Percentiles rank a stretch among this genome's conserved stretches.
These are phyloP conservation scores for Populus davidiana DNA, from an alignment of 345 rosid species.

Conservation along the genomic window DNA sequence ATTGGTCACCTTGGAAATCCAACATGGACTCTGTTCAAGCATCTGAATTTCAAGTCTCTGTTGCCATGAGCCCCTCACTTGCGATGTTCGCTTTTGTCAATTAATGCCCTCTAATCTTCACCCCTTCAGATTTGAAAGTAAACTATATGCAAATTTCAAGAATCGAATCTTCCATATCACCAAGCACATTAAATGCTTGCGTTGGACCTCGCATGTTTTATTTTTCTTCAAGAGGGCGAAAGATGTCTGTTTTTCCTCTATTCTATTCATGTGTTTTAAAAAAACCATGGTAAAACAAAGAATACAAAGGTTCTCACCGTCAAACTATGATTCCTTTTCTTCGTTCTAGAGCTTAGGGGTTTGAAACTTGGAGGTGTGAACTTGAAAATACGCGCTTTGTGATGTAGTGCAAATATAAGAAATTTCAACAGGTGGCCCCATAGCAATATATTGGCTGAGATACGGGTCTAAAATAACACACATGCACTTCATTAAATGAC, in stretches of 20 bases:
- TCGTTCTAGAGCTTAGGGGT: slow-evolving; percentile 29
- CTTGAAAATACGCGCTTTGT: slow-evolving; percentile 18
- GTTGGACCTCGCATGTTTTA: slow-evolving; percentile 49
- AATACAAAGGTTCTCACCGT: slow-evolving; percentile 22
- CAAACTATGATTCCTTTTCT: slow-evolving; percentile 6
- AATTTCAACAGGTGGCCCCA: slow-evolving; percentile 16
- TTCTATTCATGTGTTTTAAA: slow-evolving; percentile 14
- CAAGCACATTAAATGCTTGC: slow-evolving; percentile 55
- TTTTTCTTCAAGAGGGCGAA: slow-evolving; percentile 42
- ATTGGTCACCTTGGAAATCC: slow-evolving; percentile 35
- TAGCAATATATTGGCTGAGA: slow-evolving; percentile 4
- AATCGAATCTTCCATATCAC: slow-evolving; percentile 72
- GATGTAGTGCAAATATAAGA: slow-evolving; percentile 12
- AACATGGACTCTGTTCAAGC: slow-evolving; percentile 29
- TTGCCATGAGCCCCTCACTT: slow-evolving; percentile 16
- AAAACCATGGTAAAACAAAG: slow-evolving; percentile 1
- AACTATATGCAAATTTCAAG: slow-evolving; percentile 42
- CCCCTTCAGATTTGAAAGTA: slow-evolving; percentile 16
- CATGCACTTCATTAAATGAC: slow-evolving; percentile 18
- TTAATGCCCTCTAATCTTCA: slow-evolving; percentile 51
- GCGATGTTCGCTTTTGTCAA: slow-evolving; percentile 32
- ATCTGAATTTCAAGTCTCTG: slow-evolving; percentile 27
- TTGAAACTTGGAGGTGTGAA: slow-evolving; percentile 19
- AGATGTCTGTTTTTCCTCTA: slow-evolving; percentile 71
- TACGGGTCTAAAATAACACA: neutral